Base-by-base conservation (phyloP, 305 asterid species). In the Rubia occidens region DNA sequence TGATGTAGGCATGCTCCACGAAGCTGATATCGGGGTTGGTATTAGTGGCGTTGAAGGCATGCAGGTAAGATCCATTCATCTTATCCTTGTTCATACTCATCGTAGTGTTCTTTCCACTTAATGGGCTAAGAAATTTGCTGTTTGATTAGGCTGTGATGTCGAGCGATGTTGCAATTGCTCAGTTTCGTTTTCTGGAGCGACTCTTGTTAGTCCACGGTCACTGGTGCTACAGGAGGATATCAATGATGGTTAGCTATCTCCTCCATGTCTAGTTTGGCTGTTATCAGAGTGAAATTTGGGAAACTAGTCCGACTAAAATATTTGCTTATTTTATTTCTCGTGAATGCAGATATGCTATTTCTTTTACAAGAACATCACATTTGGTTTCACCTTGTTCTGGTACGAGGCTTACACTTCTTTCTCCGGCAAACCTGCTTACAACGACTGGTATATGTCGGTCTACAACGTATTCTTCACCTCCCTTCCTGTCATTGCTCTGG, bases 1-100 rank as follows among this genome's bases (percentile, higher is more conserved):
- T 78, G 99, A 94, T 79, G 99, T 94, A 3, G 96, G 99, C 78
- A 94, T 94, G 99, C 97, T 94, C 82, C 97, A 94, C 82, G 97
- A 94, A 81, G 99, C 99, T 64, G 99, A 90, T 76, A 87, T 94
- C 26, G 98, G 98, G 64, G 88, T 94, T 70, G 98, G 98, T 72
- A 94, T 94, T 64, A 90, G 97, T 13, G 99, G 99, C 0, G 91
- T 86, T 9, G 99, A 94, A 78, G 99, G 99, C 74, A 94, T 91
- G 99, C 99, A 94, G 96, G 99, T 94, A 68, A 55, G 44, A 40
- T 18, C 20, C 29, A 14, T 60, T 14, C 39, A 73, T 60, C 44
- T 18, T 29, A 5, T 67, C 63, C 47, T 53, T 73, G 15, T 32
- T 67, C 10, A 6, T 66, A 13, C 54, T 66, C 18, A 10, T 10